Base-by-base conservation (phyloP, 768 basidiomycete species). In the Boletus edulis region DNA sequence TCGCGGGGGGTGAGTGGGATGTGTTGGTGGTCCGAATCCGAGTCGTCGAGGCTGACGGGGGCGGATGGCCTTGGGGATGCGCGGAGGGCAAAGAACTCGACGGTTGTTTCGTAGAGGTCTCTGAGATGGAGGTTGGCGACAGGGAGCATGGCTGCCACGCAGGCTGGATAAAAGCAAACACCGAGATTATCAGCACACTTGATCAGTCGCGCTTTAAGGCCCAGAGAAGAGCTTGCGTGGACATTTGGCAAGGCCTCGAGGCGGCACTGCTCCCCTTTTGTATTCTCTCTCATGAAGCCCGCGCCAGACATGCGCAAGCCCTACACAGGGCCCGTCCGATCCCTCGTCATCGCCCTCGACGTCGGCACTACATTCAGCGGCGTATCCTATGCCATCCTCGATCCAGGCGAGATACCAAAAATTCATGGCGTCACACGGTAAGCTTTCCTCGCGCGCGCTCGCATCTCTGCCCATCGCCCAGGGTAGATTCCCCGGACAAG, bases 341-440 rank as follows among this genome's bases (percentile, higher is more conserved):
- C 85, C 54, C 80, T 91, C 51, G 87, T 86, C 58, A 78, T 91
- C 62, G 89, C 89, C 6, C 81, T 91, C 69, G 89, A 91, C 63
- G 81, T 91, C 59, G 89, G 89, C 24, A 91, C 89, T 1, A 91
- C 89, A 0, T 91, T 91, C 64, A 87, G 86, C 62, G 89, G 89
- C 15, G 89, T 86, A 2, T 91, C 89, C 34, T 91, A 91, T 68
- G 86, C 89, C 2, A 87, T 91, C 55, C 81, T 91, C 34, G 87
- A 90, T 60, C 89, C 89, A 12, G 85, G 85, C 9, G 87, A 91
- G 66, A 81, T 91, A 15, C 89, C 89, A 5, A 87, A 89, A 67
- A 91, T 91, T 20, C 78, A 87, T 58, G 87, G 89, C 37, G 87
- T 91, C 51, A 91, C 89, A 54, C 77, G 89, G 89, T 89, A 57